phyloP scores from a whole-genome alignment of 768 basidiomycete species.

The Phanerochaete sordida region DNA sequence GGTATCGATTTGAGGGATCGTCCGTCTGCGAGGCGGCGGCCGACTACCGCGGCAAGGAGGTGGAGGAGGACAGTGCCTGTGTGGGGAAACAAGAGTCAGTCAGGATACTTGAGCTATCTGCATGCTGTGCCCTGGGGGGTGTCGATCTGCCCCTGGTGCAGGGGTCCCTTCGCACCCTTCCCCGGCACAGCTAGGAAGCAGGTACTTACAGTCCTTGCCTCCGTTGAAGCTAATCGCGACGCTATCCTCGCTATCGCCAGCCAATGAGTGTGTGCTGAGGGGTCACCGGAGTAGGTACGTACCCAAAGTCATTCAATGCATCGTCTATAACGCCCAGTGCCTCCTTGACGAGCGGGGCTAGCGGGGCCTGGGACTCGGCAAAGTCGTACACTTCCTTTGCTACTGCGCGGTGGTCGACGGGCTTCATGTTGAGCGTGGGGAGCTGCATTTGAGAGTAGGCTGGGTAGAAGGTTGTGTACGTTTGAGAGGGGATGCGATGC shows the following conservation, averaged over 20 bases:
- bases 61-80: constrained; percentile 94
- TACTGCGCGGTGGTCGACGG: constrained; percentile 50
- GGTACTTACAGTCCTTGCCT: constrained; percentile 91
- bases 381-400: constrained; percentile 60
- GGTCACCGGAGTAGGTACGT: constrained; percentile 31
- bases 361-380: constrained; percentile 49
- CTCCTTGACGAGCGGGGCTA: constrained; percentile 64
- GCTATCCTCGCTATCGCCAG: constrained; percentile 48
- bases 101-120: not conserved
- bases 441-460: constrained; percentile 5
- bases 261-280: not conserved
- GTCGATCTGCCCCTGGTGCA: not conserved
- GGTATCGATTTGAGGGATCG: constrained; percentile 45
- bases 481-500: not conserved
- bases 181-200: not conserved
- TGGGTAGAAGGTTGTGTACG: not conserved
- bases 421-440: constrained; percentile 11
- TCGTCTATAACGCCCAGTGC: constrained; percentile 80
- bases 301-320: constrained; percentile 80
- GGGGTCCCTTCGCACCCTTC: not conserved
- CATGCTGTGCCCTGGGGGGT: not conserved
- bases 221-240: constrained; percentile 96
- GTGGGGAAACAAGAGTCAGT: not conserved
- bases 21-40: constrained; percentile 35
- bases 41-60: constrained; percentile 74